Evolutionary conservation across 371 early-diverging fungal species (phyloP), one percentile per base, ranked within the genome.

Genomic region (Actinomortierella wolfii): DNA sequence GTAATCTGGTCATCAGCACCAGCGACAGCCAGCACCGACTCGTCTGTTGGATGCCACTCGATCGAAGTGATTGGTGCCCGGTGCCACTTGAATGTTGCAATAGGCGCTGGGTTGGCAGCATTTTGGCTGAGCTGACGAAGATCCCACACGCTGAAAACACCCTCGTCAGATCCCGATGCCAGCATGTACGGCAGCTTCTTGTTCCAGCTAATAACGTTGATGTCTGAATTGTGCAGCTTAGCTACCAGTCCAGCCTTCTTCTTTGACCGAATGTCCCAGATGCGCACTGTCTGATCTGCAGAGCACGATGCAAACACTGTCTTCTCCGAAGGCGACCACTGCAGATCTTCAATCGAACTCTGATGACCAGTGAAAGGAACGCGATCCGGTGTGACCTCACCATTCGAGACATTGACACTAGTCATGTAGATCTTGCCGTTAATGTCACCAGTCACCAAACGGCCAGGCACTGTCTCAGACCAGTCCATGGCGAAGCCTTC

Each of bases 401-500:
- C 78, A 8, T 84, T 86, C 23, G 87, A 73, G 20, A 79, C 78
- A 40, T 87, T 78, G 51, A 90, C 58, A 11, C 82, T 78, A 13
- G 97, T 92, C 47, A 94, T 83, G 76, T 87, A 94, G 55, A 98
- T 97, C 40, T 86, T 79, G 43, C 86, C 81, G 41, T 81, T 79
- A 61, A 83, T 82, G 75, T 97, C 98, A 59, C 98, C 98, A 2
- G 97, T 89, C 56, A 98, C 80, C 42, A 98, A 81, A 61, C 89
- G 76, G 56, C 92, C 92, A 53, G 86, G 77, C 29, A 81, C 85
- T 28, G 80, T 68, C 47, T 78, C 61, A 11, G 91, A 92, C 97
- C 97, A 98, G 77, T 96, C 97, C 87, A 98, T 84, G 13, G 95
- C 96, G 68, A 89, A 98, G 23, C 98, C 98, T 79, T 98, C 98